Evolutionary conservation across 495 filamentous ascomycete species (phyloP).

Genomic region (Massariosphaeria phaeospora): DNA sequence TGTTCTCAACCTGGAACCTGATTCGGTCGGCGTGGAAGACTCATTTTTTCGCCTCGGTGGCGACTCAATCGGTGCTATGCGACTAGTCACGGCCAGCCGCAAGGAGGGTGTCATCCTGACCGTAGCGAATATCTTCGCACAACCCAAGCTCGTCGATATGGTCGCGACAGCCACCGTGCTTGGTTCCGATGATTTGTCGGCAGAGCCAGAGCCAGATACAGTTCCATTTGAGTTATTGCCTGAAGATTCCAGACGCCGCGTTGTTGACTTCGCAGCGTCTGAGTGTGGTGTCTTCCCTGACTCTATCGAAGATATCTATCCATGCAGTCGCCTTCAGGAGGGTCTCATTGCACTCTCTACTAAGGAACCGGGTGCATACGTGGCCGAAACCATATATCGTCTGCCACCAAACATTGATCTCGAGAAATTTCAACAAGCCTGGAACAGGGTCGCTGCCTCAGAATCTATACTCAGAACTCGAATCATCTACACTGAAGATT

Average conservation of each 20-base stretch:
- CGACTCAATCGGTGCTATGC: slow-evolving; percentile 34
- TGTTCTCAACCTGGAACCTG: slow-evolving; percentile 14
- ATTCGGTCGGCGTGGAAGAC: slow-evolving; percentile 27
- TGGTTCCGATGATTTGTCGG: slow-evolving; percentile 1
- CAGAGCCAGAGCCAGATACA: slow-evolving; percentile 17
- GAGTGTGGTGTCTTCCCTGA: slow-evolving; percentile 45
- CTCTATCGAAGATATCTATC: slow-evolving; percentile 54
- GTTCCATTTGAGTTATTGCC: slow-evolving; percentile 49
- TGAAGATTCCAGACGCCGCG: slow-evolving; percentile 24
- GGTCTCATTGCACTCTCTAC: slow-evolving; percentile 48
- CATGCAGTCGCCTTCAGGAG: slow-evolving; percentile 54
- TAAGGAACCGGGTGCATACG: slow-evolving; percentile 42
- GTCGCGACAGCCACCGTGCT: slow-evolving; percentile 24
- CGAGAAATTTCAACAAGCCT: slow-evolving; percentile 45
- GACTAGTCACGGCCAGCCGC: slow-evolving; percentile 26
- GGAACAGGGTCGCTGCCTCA: slow-evolving; percentile 40
- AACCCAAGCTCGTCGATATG: slow-evolving; percentile 48
- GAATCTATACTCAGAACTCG: slow-evolving; percentile 43
- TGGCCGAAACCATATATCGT: slow-evolving; percentile 42
- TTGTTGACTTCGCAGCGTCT: slow-evolving; percentile 46
- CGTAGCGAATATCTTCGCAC: slow-evolving; percentile 49
- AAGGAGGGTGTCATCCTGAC: slow-evolving; percentile 38
- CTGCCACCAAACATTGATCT: slow-evolving; percentile 46
- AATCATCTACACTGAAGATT: slow-evolving; percentile 35
- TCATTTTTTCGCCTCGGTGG: slow-evolving; percentile 34